Conservation (phyloP, 179 eudicot genomes). For the Heliamphora pulchella region DNA sequence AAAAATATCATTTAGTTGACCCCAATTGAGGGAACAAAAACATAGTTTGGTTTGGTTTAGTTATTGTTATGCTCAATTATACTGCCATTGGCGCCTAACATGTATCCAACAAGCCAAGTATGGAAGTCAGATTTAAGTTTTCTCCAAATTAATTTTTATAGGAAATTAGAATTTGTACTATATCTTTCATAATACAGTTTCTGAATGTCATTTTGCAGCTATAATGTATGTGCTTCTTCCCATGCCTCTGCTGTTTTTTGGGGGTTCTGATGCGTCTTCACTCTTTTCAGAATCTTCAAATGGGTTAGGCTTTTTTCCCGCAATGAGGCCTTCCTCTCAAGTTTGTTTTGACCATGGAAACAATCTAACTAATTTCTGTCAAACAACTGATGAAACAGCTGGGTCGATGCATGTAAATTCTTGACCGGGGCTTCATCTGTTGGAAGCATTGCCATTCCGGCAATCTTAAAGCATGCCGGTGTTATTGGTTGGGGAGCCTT, state of each 20-base stretch:
- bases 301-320: slow-evolving; percentile 32
- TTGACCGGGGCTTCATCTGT: slow-evolving; percentile 84
- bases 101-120: neutral
- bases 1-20: too few species aligned
- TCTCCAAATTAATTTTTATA: neutral
- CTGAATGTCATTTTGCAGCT: slow-evolving; percentile 42
- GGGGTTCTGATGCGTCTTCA: slow-evolving; percentile 64
- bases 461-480: slow-evolving; percentile 77
- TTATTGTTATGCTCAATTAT: neutral
- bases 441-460: slow-evolving; percentile 90
- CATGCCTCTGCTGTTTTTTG: slow-evolving; percentile 88
- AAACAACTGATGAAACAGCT: slow-evolving; percentile 39
- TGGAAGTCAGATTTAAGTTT: neutral
- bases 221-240: slow-evolving; percentile 84
- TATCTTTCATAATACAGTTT: neutral
- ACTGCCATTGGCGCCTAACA: neutral
- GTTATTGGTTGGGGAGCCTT: slow-evolving; percentile 90
- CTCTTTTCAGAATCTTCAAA: slow-evolving; percentile 51
- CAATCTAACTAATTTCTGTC: neutral
- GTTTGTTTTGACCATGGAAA: neutral
- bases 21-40: too few species aligned
- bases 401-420: slow-evolving; percentile 76
- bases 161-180: neutral
- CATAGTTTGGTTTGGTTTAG: too few species aligned
- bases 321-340: neutral